phyloP scores from a whole-genome alignment of 2,329 filamentous ascomycete genomes.

The Delphinella strobiligena region DNA sequence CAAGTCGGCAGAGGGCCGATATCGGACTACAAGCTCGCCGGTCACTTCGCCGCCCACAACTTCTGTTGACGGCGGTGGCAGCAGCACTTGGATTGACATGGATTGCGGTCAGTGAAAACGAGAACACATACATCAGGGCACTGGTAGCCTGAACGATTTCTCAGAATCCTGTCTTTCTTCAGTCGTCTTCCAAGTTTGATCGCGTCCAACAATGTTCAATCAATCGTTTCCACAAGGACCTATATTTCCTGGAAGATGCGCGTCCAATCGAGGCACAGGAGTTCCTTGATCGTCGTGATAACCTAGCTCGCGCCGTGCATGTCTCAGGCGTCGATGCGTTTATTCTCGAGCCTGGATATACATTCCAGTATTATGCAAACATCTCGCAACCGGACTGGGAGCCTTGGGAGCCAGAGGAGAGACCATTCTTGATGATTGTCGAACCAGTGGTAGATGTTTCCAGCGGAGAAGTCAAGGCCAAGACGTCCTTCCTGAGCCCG shows the following conservation, averaged over 20 bases:
- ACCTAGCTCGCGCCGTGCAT: conserved; percentile 44
- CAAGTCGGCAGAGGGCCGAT: background rate
- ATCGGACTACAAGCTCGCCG: background rate
- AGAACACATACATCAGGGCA: too few relatives aligned
- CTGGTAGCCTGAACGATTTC: too few relatives aligned
- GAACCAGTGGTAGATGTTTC: conserved; percentile 29
- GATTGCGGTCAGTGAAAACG: background rate
- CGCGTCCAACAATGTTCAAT: conserved; percentile 41
- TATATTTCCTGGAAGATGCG: conserved; percentile 40
- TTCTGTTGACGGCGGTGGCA: too few relatives aligned
- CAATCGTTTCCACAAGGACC: conserved; percentile 35
- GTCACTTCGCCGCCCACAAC: too few relatives aligned
- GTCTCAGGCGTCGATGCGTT: conserved; percentile 44
- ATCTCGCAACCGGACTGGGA: conserved; percentile 51
- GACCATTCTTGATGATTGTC: conserved; percentile 51
- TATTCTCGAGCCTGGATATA: conserved; percentile 51
- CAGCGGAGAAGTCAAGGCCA: conserved; percentile 35
- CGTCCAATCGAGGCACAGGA: conserved; percentile 38
- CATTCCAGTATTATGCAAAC: conserved; percentile 53
- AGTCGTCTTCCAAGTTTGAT: background rate
- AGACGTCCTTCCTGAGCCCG: conserved; percentile 47
- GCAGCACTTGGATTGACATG: background rate
- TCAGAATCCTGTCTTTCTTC: too few relatives aligned
- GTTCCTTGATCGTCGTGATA: conserved; percentile 43
- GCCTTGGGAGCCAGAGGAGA: conserved; percentile 52